phyloP scores from a whole-genome alignment of 2,329 filamentous ascomycete genomes.

The Ophiostoma ulmi region DNA sequence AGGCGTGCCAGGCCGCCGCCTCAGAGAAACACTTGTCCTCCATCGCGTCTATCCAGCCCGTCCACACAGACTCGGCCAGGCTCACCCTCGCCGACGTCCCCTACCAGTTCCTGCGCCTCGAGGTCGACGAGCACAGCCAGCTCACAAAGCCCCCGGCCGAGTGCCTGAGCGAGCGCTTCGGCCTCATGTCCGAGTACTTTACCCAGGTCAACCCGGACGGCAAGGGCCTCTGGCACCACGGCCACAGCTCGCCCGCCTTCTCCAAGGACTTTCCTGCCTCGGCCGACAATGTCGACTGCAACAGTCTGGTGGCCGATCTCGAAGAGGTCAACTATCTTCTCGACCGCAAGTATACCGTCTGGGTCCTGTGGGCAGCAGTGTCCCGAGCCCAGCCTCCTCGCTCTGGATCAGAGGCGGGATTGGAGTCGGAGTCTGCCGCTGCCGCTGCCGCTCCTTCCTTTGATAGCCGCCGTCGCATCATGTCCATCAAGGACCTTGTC shows the following conservation, averaged over 20 bases:
- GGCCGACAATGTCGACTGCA: conserved; percentile 27
- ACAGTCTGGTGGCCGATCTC: conserved; percentile 20
- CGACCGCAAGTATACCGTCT: background rate
- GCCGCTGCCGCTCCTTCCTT: background rate
- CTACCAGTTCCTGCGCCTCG: conserved; percentile 23
- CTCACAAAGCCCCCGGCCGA: background rate
- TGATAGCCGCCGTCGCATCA: conserved; percentile 16
- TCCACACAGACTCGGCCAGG: background rate
- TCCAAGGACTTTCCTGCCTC: conserved; percentile 23
- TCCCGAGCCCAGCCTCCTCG: background rate
- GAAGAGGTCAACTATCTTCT: conserved; percentile 21
- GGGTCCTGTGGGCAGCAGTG: conserved; percentile 23
- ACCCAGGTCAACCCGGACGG: background rate
- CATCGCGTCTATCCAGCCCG: background rate
- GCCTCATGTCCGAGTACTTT: conserved; percentile 21
- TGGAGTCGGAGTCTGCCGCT: background rate
- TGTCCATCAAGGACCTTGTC: conserved; percentile 17
- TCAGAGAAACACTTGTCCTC: background rate
- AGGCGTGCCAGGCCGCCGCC: background rate
- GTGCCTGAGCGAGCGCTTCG: conserved; percentile 3
- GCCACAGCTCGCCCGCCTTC: background rate
- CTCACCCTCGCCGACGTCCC: conserved; percentile 23
- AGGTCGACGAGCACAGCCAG: conserved; percentile 18
- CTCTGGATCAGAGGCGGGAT: background rate
- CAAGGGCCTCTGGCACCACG: conserved; percentile 17